Base-by-base conservation (phyloP, 495 filamentous ascomycete genomes). In the Trichoderma reesei region DNA sequence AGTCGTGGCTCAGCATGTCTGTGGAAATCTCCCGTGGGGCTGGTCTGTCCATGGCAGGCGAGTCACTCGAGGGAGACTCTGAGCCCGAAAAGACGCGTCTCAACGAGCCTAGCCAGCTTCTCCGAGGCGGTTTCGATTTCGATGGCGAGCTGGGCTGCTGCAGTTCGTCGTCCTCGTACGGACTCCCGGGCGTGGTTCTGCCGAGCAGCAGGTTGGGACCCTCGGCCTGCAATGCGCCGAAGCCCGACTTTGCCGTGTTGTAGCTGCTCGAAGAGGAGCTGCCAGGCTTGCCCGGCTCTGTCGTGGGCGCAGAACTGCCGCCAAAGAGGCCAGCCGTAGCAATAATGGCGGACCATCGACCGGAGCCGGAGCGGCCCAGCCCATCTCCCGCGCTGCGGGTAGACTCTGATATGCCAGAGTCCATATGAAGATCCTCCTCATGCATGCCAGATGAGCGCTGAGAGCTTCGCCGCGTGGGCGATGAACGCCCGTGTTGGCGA, bases 201-300 rank as follows among this genome's bases (percentile, higher is more conserved):
- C 75, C 74, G 3, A 78, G 68, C 33, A 93, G 81, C 36, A 92
- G 74, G 2, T 73, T 73, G 41, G 88, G 86, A 0, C 84, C 86
- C 70, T 93, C 88, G 9, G 81, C 79, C 67, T 87, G 88, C 11
- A 87, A 77, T 18, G 81, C 78, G 1, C 79, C 76, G 65, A 90
- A 83, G 20, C 80, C 82, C 16, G 84, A 84, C 18, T 80, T 79
- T 7, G 88, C 88, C 0, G 90, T 91, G 42, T 80, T 84, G 71
- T 72, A 73, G 60, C 74, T 72, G 61, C 74, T 73, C 34, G 72
- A 72, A 0, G 70, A 67, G 64, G 72, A 69, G 62, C 74, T 70
- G 8, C 61, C 68, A 26, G 66, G 60, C 64, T 66, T 31, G n/a
- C 56, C 48, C n/a, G 62, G 26, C 11, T 61, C 59, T 37, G 65